Evolutionary conservation across 2,329 filamentous ascomycete species (phyloP), one percentile per base, ranked within the genome.

Genomic region (Fonsecaea erecta): DNA sequence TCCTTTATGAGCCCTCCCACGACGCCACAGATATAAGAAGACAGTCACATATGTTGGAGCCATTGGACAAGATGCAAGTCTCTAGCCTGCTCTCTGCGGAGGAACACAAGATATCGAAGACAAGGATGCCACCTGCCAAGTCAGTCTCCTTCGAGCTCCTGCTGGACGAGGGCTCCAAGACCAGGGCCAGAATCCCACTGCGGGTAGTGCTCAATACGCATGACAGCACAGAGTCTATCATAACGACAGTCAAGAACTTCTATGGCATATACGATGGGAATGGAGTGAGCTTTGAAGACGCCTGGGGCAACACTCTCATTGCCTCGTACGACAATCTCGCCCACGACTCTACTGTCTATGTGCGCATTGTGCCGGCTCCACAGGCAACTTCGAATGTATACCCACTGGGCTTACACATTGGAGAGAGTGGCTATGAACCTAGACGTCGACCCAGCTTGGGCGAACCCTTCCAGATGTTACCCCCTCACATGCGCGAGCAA

Each of bases 241-340:
- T 98, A 70, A 95, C 93, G 14, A 98, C 95, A 1, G 94, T 98
- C 75, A 98, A 97, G 85, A 98, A 97, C 83, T 98, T 98, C 81
- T 98, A 97, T 76, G 95, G 95, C 67, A 85, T 99, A 71, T 97
- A 97, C 77, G 91, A 94, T 70, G 88, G 86, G 68, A 89, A 89
- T 76, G 93, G 95, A 71, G 90, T 99, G 75, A 96, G 92, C 80
- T 98, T 99, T 75, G 94, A 98, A 80, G 94, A 98, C 77, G 87
- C 91, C 70, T 83, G 90, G 73, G 92, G 92, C 74, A 94, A 91
- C 74, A 96, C 91, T 67, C 87, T 99, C 74, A 98, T 99, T 78
- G 93, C 94, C 69, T 88, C 92, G 66, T 97, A 97, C 78, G 94
- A 98, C 79, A 99, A 99, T 82, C 93, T 99, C 75, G 85, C 86